phyloP scores from a whole-genome alignment of 805 yeast genomes.

The Wickerhamomyces queroliae region DNA sequence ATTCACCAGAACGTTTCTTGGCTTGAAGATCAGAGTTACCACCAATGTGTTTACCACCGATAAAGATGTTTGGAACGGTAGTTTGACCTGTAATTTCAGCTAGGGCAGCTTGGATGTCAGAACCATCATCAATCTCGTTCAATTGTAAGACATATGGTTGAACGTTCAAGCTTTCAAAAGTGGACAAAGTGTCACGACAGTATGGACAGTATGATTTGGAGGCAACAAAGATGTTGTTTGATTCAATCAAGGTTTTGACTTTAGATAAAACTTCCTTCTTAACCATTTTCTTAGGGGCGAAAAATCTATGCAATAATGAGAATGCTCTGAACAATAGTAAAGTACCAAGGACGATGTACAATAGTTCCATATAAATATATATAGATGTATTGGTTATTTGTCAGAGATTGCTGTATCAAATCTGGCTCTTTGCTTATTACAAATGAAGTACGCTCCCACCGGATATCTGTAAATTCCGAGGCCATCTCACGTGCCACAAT shows the following conservation, averaged over 20 bases:
- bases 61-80: conserved; percentile 91
- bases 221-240: conserved; percentile 71
- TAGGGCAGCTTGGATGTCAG: conserved; percentile 76
- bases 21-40: conserved; percentile 88
- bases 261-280: conserved; percentile 50
- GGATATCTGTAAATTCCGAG: too few species aligned
- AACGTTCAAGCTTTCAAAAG: conserved; percentile 32
- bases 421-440: too few species aligned
- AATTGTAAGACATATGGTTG: conserved; percentile 42
- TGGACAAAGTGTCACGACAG: conserved; percentile 41
- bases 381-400: too few species aligned
- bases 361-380: conserved; percentile 1
- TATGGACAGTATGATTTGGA: conserved; percentile 75
- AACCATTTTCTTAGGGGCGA: conserved; percentile 36
- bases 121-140: conserved; percentile 62
- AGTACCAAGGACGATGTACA: conserved; percentile 1
- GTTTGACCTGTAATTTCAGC: conserved; percentile 77
- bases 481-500: too few species aligned
- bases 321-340: not conserved
- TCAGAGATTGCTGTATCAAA: too few species aligned
- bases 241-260: conserved; percentile 59
- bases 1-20: conserved; percentile 55
- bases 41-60: conserved; percentile 89
- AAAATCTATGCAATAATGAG: not conserved
- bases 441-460: too few species aligned